Evolutionary conservation across 2,329 filamentous ascomycete species (phyloP).

Genomic region (Cercospora beticola): DNA sequence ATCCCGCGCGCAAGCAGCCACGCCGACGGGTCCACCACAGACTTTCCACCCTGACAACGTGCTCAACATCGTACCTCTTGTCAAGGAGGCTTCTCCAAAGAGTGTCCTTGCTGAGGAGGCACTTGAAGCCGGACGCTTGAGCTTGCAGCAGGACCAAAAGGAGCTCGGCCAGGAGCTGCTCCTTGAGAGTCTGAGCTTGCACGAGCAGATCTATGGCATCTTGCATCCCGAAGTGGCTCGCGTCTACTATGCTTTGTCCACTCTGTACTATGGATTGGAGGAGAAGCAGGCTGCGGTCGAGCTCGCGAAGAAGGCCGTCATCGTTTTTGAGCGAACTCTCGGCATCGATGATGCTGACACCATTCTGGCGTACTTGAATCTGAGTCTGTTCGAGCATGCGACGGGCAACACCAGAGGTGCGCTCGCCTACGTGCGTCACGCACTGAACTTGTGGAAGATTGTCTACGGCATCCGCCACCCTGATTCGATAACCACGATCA

Average conservation of each 20-base stretch:
- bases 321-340: constrained; percentile 90
- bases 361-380: constrained; percentile 90
- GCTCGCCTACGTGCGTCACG: constrained; percentile 86
- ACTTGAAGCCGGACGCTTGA: constrained; percentile 91
- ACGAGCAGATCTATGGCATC: constrained; percentile 98
- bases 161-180: constrained; percentile 94
- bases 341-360: constrained; percentile 94
- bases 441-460: constrained; percentile 92
- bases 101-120: constrained; percentile 93
- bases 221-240: constrained; percentile 94
- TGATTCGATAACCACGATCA: constrained; percentile 96
- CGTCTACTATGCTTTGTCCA: constrained; percentile 91
- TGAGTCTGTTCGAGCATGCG: constrained; percentile 90
- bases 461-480: constrained; percentile 93
- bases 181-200: constrained; percentile 90
- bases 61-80: constrained; percentile 85
- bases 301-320: constrained; percentile 91
- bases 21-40: constrained; percentile 47
- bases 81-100: constrained; percentile 91
- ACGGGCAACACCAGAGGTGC: constrained; percentile 85
- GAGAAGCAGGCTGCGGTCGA: constrained; percentile 96
- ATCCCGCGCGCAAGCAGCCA: constrained; percentile 41
- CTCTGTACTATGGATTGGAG: constrained; percentile 95
- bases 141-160: constrained; percentile 91
- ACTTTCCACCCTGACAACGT: constrained; percentile 85